Evolutionary conservation across 2,329 filamentous ascomycete species (phyloP).

Genomic region (Xylariaceae sp.): DNA sequence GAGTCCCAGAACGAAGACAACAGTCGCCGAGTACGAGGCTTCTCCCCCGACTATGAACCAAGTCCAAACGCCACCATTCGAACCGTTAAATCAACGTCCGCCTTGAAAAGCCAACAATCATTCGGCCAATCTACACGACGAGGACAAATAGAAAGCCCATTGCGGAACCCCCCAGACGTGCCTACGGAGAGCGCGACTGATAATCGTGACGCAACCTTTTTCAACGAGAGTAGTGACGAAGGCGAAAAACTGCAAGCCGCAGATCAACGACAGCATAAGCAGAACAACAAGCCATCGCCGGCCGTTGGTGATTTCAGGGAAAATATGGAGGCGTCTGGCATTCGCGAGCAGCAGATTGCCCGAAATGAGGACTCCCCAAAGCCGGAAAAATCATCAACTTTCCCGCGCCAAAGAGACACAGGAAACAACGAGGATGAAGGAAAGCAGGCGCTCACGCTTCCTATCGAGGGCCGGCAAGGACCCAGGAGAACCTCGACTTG

Average conservation of each 20-base stretch:
- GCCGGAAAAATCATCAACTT: conserved; percentile 20
- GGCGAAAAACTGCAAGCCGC: conserved; percentile 30
- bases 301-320: conserved; percentile 1
- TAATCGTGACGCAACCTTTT: conserved; percentile 48
- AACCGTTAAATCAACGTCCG: conserved; percentile 56
- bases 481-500: conserved; percentile 43
- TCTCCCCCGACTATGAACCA: conserved; percentile 76
- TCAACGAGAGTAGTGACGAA: conserved; percentile 56
- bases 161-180: conserved; percentile 31
- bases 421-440: conserved; percentile 20
- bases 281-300: conserved; percentile 20
- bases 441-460: conserved; percentile 36
- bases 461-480: conserved; percentile 41
- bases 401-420: conserved; percentile 27
- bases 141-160: conserved; percentile 28
- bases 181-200: conserved; percentile 26
- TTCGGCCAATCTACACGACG: conserved; percentile 14
- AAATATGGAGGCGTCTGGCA: conserved; percentile 3
- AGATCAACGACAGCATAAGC: conserved; percentile 10
- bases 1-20: conserved; percentile 35
- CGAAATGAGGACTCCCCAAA: conserved; percentile 14
- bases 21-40: conserved; percentile 55
- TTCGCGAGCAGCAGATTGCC: conserved; percentile 6
- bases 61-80: conserved; percentile 73
- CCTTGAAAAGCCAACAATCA: conserved; percentile 34